These are phyloP conservation scores for Camelina sativa DNA, from an alignment of 345 rosid genomes.

Conservation along the genomic window DNA sequence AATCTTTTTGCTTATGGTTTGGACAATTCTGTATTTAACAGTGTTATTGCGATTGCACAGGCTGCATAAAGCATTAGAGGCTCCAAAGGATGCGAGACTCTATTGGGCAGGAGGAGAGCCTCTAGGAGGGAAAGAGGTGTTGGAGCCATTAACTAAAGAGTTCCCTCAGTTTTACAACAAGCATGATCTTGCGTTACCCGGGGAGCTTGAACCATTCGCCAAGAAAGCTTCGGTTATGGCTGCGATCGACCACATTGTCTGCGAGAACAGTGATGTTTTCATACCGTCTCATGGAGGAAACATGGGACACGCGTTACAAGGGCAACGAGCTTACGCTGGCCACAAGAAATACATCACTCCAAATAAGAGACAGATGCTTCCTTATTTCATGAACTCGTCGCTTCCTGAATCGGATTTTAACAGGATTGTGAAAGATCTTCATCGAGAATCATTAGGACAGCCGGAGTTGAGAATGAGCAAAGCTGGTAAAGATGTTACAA, in stretches of 20 bases:
- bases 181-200: slow-evolving; percentile 83
- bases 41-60: slow-evolving; percentile 42
- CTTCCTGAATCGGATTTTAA: slow-evolving; percentile 75
- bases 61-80: slow-evolving; percentile 93
- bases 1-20: background rate
- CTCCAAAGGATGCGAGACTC: slow-evolving; percentile 70
- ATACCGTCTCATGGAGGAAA: slow-evolving; percentile 99
- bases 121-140: slow-evolving; percentile 81
- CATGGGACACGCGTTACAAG: slow-evolving; percentile 97
- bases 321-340: slow-evolving; percentile 86
- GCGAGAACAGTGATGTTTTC: slow-evolving; percentile 83
- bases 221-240: slow-evolving; percentile 90
- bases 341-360: slow-evolving; percentile 96
- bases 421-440: slow-evolving; percentile 72
- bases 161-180: slow-evolving; percentile 83
- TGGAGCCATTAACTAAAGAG: slow-evolving; percentile 66
- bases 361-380: slow-evolving; percentile 96
- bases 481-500: slow-evolving; percentile 88
- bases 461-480: slow-evolving; percentile 73
- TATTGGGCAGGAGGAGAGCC: slow-evolving; percentile 99
- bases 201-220: slow-evolving; percentile 80
- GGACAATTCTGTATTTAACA: background rate
- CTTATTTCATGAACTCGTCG: slow-evolving; percentile 77
- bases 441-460: slow-evolving; percentile 83
- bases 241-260: slow-evolving; percentile 85